These are phyloP conservation scores for Coccinonectria pachysandricola DNA, from an alignment of 2,329 filamentous ascomycete genomes.

Conservation along the genomic window DNA sequence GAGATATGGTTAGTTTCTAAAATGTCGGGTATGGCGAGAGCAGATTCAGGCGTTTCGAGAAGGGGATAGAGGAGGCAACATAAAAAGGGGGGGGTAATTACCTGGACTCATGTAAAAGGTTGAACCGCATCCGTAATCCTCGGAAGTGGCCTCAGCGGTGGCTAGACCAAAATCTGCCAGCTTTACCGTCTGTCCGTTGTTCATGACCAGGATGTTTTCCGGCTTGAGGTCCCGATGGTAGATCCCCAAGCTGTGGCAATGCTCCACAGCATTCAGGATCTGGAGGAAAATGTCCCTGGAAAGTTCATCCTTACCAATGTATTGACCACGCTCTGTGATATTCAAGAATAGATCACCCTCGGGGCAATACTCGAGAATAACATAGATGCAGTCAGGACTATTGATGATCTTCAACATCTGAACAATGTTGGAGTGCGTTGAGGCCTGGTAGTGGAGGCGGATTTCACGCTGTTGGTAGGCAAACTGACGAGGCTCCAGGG, in stretches of 20 bases:
- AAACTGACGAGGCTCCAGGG: constrained; percentile 73
- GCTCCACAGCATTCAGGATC: constrained; percentile 90
- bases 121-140: constrained; percentile 94
- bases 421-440: constrained; percentile 84
- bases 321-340: constrained; percentile 91
- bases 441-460: constrained; percentile 79
- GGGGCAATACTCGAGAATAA: constrained; percentile 92
- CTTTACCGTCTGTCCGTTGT: constrained; percentile 83
- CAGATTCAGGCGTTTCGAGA: too few species aligned
- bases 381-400: constrained; percentile 83
- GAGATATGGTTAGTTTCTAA: too few species aligned
- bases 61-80: constrained; percentile 2
- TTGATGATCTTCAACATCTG: constrained; percentile 91
- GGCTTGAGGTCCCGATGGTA: constrained; percentile 98
- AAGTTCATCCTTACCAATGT: constrained; percentile 83
- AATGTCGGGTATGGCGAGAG: too few species aligned
- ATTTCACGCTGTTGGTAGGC: constrained; percentile 92
- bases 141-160: constrained; percentile 70
- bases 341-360: constrained; percentile 96
- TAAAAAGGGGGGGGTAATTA: constrained; percentile 35
- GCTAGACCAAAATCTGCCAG: constrained; percentile 96
- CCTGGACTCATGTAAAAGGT: constrained; percentile 99
- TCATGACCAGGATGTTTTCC: constrained; percentile 90
- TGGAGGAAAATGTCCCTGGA: constrained; percentile 85
- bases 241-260: constrained; percentile 86